These are phyloP conservation scores for Ophiorrhiza pumila DNA, from an alignment of 257 asterid species.

Conservation along the genomic window DNA sequence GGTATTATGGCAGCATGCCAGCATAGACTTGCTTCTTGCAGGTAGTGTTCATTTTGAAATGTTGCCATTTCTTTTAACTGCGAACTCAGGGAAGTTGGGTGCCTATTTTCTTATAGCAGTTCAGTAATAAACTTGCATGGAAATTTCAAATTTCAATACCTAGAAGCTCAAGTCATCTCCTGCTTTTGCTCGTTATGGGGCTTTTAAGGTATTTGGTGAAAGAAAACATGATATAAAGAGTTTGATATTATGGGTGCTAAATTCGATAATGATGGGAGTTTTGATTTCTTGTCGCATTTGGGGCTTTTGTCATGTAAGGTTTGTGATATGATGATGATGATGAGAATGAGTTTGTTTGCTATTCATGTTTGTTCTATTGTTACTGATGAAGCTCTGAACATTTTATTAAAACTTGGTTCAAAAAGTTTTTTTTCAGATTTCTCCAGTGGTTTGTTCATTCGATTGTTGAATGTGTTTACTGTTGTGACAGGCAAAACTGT, in stretches of 20 bases:
- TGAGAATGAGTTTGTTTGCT: too few relatives aligned
- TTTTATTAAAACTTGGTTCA: too few relatives aligned
- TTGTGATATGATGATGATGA: too few relatives aligned
- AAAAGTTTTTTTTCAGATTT: too few relatives aligned
- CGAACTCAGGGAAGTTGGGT: neutral
- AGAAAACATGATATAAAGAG: neutral
- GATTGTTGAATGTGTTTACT: too few relatives aligned
- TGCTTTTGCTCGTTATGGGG: neutral
- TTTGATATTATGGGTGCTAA: neutral
- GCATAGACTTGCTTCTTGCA: neutral
- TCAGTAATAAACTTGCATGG: neutral
- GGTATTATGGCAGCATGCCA: neutral
- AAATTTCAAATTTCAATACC: neutral
- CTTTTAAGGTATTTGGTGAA: neutral
- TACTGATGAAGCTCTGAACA: too few relatives aligned
- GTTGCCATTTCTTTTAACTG: slow-evolving; percentile 10
- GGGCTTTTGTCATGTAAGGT: neutral
- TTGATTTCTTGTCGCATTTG: neutral
- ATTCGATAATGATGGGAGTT: too few relatives aligned
- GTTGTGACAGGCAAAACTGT: too few relatives aligned
- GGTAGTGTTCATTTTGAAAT: neutral
- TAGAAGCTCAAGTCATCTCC: neutral
- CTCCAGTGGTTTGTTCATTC: too few relatives aligned
- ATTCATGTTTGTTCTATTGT: too few relatives aligned
- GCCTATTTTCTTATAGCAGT: neutral